phyloP scores from a whole-genome alignment of 2,329 filamentous ascomycete genomes.

The Fusarium sp. region DNA sequence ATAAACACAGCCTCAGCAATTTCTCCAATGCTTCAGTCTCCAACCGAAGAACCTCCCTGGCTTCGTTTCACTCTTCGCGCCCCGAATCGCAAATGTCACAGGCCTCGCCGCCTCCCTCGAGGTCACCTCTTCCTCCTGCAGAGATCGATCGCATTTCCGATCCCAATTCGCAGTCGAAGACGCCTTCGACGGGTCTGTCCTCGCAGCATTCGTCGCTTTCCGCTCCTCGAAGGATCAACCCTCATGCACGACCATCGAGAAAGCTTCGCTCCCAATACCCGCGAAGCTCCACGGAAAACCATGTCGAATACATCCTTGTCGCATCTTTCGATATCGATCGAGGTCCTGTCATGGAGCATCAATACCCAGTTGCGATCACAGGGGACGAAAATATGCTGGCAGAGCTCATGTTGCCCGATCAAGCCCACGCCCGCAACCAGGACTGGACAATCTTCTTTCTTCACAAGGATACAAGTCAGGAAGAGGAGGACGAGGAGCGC shows the following conservation, averaged over 20 bases:
- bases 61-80: conserved; percentile 68
- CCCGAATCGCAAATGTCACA: conserved; percentile 66
- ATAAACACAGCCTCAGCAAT: conserved; percentile 47
- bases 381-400: conserved; percentile 98
- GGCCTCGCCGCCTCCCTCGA: conserved; percentile 60
- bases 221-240: conserved; percentile 58
- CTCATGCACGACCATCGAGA: conserved; percentile 59
- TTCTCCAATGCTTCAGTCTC: conserved; percentile 45
- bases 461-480: conserved; percentile 89
- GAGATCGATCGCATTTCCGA: conserved; percentile 66
- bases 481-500: conserved; percentile 79
- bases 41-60: conserved; percentile 63
- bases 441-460: conserved; percentile 99
- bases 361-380: conserved; percentile 93
- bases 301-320: conserved; percentile 98
- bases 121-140: conserved; percentile 61
- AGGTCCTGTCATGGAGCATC: conserved; percentile 97
- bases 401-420: conserved; percentile 97
- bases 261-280: conserved; percentile 79
- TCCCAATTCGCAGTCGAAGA: conserved; percentile 67
- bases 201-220: conserved; percentile 69
- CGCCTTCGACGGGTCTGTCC: conserved; percentile 66
- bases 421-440: conserved; percentile 91
- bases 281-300: conserved; percentile 78
- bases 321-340: conserved; percentile 97